These are phyloP conservation scores for Tilletia horrida DNA, from an alignment of 1,284 basidiomycete genomes.

Conservation along the genomic window DNA sequence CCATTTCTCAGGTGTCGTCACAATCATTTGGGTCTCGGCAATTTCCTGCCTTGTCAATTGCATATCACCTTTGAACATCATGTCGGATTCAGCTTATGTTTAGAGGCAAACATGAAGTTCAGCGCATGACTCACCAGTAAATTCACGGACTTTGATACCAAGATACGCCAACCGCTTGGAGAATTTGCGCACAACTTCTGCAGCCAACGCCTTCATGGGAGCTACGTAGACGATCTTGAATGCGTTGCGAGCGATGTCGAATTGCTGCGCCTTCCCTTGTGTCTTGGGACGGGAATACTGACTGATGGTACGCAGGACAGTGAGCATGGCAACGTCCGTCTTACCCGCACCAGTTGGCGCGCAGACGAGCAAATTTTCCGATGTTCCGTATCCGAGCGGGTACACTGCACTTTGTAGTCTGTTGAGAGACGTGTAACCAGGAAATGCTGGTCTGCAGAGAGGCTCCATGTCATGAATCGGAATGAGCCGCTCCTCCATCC, in stretches of 20 bases:
- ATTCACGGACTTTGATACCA: slow-evolving; percentile 78
- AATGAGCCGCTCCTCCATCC: slow-evolving; percentile 70
- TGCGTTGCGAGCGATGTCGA: slow-evolving; percentile 44
- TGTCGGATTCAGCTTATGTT: no score
- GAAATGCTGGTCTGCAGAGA: slow-evolving; percentile 80
- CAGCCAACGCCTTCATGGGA: slow-evolving; percentile 96
- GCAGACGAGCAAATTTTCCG: slow-evolving; percentile 89
- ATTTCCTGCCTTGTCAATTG: slow-evolving; percentile 93
- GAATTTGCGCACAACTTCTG: slow-evolving; percentile 91
- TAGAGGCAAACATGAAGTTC: no score
- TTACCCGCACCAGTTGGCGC: slow-evolving; percentile 65
- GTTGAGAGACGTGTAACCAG: slow-evolving; percentile 82
- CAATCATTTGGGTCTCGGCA: slow-evolving; percentile 92
- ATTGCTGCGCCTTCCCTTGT: slow-evolving; percentile 57
- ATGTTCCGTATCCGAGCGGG: slow-evolving; percentile 85
- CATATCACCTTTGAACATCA: slow-evolving; percentile 83
- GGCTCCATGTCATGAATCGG: slow-evolving; percentile 72
- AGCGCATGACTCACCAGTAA: slow-evolving; percentile 78
- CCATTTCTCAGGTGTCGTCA: slow-evolving; percentile 99
- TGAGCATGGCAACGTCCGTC: slow-evolving; percentile 96
- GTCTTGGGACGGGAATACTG: slow-evolving; percentile 62
- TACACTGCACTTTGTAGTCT: slow-evolving; percentile 94
- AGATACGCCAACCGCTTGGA: slow-evolving; percentile 87
- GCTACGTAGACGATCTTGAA: slow-evolving; percentile 99
- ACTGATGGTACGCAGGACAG: slow-evolving; percentile 80